A percentile compares a stretch with the other conserved stretches of the same genome.
phyloP scores from a whole-genome alignment of 2,329 filamentous ascomycete genomes.

The Penicillium sp. region DNA sequence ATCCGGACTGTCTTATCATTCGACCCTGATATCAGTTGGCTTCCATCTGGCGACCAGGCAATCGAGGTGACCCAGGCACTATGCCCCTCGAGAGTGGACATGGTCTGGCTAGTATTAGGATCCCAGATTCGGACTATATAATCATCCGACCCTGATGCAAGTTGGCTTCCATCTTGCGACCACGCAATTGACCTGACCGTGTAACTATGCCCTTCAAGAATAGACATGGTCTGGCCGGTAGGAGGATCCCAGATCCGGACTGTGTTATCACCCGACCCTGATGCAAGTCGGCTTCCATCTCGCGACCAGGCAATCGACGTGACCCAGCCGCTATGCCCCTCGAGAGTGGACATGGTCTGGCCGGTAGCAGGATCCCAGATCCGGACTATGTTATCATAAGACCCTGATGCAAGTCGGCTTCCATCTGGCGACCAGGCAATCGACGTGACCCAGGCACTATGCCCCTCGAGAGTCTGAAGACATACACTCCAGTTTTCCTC shows the following conservation, averaged over 20 bases:
- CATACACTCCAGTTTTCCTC: neutral
- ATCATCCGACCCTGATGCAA: too few species aligned
- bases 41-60: constrained; percentile 11
- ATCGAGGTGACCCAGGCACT: neutral
- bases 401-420: constrained; percentile 6
- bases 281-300: constrained; percentile 8
- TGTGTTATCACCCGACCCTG: neutral
- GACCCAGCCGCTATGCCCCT: neutral
- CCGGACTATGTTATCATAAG: neutral
- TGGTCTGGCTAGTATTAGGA: too few species aligned
- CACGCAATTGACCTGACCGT: too few species aligned
- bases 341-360: neutral
- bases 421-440: constrained; percentile 9
- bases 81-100: constrained; percentile 6
- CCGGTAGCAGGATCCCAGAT: neutral
- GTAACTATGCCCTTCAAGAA: too few species aligned
- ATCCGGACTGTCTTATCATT: constrained; percentile 1
- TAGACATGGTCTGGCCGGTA: too few species aligned
- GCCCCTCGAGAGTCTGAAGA: constrained; percentile 18
- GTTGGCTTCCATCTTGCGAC: too few species aligned
- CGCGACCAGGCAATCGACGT: constrained; percentile 7
- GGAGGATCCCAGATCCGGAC: constrained; percentile 1
- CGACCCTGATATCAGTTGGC: constrained; percentile 6
- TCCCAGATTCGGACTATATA: too few species aligned
- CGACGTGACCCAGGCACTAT: constrained; percentile 6